phyloP scores from a whole-genome alignment of 179 eudicot genomes.

The Sideroxylon spinosum region DNA sequence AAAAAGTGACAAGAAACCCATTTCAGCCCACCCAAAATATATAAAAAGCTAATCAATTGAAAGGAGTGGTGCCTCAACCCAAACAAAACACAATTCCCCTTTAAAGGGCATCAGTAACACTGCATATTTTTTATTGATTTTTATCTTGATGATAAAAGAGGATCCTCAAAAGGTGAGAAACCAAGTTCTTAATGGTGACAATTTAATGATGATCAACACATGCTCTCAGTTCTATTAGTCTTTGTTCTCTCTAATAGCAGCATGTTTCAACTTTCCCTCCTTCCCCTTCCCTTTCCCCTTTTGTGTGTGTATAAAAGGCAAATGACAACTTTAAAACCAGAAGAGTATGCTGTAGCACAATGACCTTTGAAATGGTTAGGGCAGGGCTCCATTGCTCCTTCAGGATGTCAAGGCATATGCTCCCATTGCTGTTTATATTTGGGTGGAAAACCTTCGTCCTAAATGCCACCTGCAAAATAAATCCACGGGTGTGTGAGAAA shows the following conservation, averaged over 20 bases:
- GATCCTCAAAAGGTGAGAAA: neutral
- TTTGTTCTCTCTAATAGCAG: neutral
- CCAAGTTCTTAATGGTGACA: neutral
- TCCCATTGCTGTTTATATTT: slow-evolving; percentile 67
- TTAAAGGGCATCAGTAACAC: too few species aligned
- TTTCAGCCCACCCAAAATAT: neutral
- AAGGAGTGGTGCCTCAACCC: too few species aligned
- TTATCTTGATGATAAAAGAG: neutral
- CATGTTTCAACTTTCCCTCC: neutral
- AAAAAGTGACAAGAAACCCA: neutral
- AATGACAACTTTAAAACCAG: neutral
- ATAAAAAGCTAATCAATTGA: too few species aligned
- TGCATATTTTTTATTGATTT: neutral
- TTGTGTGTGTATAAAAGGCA: neutral
- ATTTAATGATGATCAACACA: neutral
- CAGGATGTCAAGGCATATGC: slow-evolving; percentile 73
- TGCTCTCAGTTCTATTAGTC: neutral
- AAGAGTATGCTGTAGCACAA: neutral
- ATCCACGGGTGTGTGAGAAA: neutral
- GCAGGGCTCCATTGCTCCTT: slow-evolving; percentile 88
- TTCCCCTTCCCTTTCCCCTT: too few species aligned
- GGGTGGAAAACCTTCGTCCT: slow-evolving; percentile 83
- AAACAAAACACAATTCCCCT: too few species aligned
- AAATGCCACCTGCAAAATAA: slow-evolving; percentile 56
- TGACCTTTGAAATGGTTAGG: slow-evolving; percentile 68